Conservation (phyloP, 176 grass and related monocot genomes). For the Zoysia japonica region DNA sequence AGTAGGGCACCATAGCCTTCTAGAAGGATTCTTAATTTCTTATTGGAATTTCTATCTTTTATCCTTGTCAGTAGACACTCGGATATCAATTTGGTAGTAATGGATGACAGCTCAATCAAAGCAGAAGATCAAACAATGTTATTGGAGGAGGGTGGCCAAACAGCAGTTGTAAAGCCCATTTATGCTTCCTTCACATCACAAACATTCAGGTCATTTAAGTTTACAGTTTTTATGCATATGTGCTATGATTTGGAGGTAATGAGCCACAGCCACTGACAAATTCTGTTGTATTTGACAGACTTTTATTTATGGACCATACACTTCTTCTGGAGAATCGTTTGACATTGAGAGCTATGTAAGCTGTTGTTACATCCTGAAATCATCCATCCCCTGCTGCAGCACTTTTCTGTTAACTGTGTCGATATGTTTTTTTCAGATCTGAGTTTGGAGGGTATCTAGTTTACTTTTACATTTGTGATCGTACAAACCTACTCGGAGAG, state of each 20-base stretch:
- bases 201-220: slow-evolving; percentile 61
- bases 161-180: slow-evolving; percentile 53
- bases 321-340: slow-evolving; percentile 81
- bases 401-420: slow-evolving; percentile 46
- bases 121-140: slow-evolving; percentile 66
- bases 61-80: slow-evolving; percentile 71
- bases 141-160: slow-evolving; percentile 72
- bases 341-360: slow-evolving; percentile 84
- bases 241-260: slow-evolving; percentile 24
- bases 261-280: slow-evolving; percentile 20
- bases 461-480: slow-evolving; percentile 93
- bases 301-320: slow-evolving; percentile 73
- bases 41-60: slow-evolving; percentile 38
- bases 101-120: slow-evolving; percentile 64
- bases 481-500: slow-evolving; percentile 86
- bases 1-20: slow-evolving; percentile 1
- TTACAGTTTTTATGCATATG: slow-evolving; percentile 31
- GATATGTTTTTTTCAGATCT: slow-evolving; percentile 63
- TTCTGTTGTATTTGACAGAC: slow-evolving; percentile 51
- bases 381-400: neutral
- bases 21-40: slow-evolving; percentile 32
- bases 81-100: slow-evolving; percentile 65
- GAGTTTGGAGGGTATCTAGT: slow-evolving; percentile 85
- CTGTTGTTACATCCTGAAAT: slow-evolving; percentile 25
- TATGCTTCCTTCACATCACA: slow-evolving; percentile 66